A percentile compares a stretch with the other conserved stretches of the same genome.
These are phyloP conservation scores for Ceratobasidium sp. DNA, from an alignment of 1,284 basidiomycete genomes.

Conservation along the genomic window DNA sequence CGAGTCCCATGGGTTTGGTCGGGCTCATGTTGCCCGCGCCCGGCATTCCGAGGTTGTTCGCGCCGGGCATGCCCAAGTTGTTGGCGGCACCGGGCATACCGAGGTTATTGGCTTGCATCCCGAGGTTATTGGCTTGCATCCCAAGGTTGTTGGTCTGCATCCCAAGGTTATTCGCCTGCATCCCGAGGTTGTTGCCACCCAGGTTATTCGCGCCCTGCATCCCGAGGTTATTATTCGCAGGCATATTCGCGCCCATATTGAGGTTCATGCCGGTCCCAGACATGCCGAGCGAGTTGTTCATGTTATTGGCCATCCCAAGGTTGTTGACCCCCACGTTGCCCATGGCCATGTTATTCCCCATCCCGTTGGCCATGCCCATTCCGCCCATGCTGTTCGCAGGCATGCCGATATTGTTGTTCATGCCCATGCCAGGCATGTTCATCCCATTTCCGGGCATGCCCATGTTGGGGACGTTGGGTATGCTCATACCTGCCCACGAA, in stretches of 20 bases:
- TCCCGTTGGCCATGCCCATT: not conserved
- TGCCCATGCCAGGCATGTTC: conserved; percentile 14
- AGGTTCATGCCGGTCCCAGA: conserved; percentile 41
- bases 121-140: conserved; percentile 39
- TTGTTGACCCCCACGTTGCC: conserved; percentile 1
- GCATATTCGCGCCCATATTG: conserved; percentile 40
- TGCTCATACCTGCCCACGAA: conserved; percentile 9
- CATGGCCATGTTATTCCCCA: not conserved
- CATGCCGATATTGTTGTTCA: conserved; percentile 12
- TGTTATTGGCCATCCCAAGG: conserved; percentile 8
- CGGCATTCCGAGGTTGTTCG: conserved; percentile 39
- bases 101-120: conserved; percentile 38
- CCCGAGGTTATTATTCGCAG: conserved; percentile 13
- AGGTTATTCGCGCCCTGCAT: conserved; percentile 2
- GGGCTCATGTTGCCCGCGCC: conserved; percentile 39
- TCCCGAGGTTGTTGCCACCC: conserved; percentile 40
- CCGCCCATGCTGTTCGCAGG: conserved; percentile 16
- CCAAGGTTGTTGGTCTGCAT: conserved; percentile 37
- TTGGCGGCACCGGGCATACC: conserved; percentile 34
- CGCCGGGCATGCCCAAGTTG: conserved; percentile 40
- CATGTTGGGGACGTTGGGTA: conserved; percentile 9
- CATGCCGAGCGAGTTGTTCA: conserved; percentile 34
- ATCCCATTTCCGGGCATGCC: conserved; percentile 18
- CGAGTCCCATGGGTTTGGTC: conserved; percentile 39
- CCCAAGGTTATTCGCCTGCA: conserved; percentile 36